phyloP scores from a whole-genome alignment of 148 eudicot genomes.

The Gaultheria prostrata region DNA sequence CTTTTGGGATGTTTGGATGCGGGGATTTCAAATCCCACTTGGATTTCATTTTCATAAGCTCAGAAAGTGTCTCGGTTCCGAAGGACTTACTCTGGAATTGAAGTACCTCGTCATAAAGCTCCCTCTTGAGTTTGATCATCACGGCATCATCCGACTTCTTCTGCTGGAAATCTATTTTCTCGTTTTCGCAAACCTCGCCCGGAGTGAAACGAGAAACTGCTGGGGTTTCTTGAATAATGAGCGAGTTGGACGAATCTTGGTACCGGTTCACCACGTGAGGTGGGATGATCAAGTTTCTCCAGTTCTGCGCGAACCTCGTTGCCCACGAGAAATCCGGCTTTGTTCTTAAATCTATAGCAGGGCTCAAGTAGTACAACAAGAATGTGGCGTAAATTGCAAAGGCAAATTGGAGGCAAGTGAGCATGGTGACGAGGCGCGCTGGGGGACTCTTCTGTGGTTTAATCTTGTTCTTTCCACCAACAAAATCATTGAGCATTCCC shows the following conservation, averaged over 20 bases:
- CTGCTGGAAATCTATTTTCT: constrained; percentile 81
- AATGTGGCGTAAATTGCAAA: constrained; percentile 89
- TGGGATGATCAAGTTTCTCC: constrained; percentile 64
- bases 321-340: constrained; percentile 93
- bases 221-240: constrained; percentile 26
- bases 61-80: constrained; percentile 57
- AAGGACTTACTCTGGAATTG: constrained; percentile 51
- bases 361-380: constrained; percentile 83
- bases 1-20: constrained; percentile 36
- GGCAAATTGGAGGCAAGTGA: constrained; percentile 81
- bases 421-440: constrained; percentile 58
- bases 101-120: constrained; percentile 63
- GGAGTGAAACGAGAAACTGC: constrained; percentile 23
- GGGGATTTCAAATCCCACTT: constrained; percentile 63
- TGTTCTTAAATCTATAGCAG: constrained; percentile 59
- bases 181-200: constrained; percentile 63
- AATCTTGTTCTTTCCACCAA: constrained; percentile 44
- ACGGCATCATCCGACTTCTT: constrained; percentile 75
- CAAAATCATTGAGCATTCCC: constrained; percentile 65
- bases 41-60: constrained; percentile 83
- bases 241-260: constrained; percentile 42
- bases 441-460: constrained; percentile 51
- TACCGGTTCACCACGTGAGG: constrained; percentile 64
- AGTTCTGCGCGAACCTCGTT: constrained; percentile 59
- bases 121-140: constrained; percentile 85